Percentiles rank a stretch among this genome's conserved stretches.
These are phyloP conservation scores for Claviceps paspali DNA, from an alignment of 2,329 filamentous ascomycete genomes.

Conservation along the genomic window DNA sequence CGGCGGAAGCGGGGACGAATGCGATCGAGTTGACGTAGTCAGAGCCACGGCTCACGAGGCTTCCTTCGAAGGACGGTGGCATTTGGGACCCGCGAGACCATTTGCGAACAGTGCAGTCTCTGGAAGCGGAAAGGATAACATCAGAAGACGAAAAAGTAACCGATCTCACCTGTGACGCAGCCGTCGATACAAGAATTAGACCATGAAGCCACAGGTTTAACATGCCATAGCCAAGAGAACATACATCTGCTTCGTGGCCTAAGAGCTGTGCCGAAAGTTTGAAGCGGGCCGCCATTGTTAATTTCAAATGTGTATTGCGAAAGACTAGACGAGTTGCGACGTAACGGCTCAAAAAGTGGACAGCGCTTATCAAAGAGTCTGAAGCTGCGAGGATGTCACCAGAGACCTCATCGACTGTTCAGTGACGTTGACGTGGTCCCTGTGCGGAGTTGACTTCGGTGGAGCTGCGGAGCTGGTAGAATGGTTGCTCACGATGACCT, in stretches of 20 bases:
- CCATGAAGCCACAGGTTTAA: too few relatives aligned
- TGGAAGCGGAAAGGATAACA: slow-evolving; percentile 67
- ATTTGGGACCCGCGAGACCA: slow-evolving; percentile 58
- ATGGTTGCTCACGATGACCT: background rate
- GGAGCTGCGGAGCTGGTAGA: slow-evolving; percentile 4
- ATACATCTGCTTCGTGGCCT: slow-evolving; percentile 88
- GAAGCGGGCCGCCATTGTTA: slow-evolving; percentile 63
- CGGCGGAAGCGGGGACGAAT: slow-evolving; percentile 53
- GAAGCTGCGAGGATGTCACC: background rate
- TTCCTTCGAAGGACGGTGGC: slow-evolving; percentile 59
- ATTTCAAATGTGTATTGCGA: slow-evolving; percentile 2
- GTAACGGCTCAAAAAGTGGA: background rate
- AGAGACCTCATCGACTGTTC: background rate
- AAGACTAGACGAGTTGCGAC: background rate
- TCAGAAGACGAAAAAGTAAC: slow-evolving; percentile 63
- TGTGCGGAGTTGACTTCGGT: slow-evolving; percentile 3
- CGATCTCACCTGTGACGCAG: slow-evolving; percentile 56
- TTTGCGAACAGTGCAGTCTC: slow-evolving; percentile 77
- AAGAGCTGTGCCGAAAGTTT: slow-evolving; percentile 82
- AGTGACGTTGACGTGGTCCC: slow-evolving; percentile 6
- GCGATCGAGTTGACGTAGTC: slow-evolving; percentile 80
- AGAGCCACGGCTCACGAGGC: slow-evolving; percentile 64
- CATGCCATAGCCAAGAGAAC: too few relatives aligned
- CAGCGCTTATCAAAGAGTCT: background rate
- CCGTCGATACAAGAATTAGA: background rate